Base-by-base conservation (phyloP, 257 asterid species). In the Salvia splendens region DNA sequence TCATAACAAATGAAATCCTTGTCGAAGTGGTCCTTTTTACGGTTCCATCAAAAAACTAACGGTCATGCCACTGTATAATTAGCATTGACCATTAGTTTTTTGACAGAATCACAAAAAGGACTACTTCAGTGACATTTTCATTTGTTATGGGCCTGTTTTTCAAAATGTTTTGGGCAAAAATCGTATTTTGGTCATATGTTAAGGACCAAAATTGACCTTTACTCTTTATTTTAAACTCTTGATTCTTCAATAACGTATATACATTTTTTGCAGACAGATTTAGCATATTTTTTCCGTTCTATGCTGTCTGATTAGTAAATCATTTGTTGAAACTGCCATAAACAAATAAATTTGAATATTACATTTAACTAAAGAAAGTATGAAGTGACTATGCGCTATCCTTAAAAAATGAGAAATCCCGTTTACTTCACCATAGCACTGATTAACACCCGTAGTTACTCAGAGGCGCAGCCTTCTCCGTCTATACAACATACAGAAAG, bases 361-460 rank as follows among this genome's bases (percentile, higher is more conserved):
- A 41, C 51, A 58, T 43, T 24, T 5, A 57, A 28, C 52, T 62
- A 61, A 52, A 55, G 52, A 76, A 30, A 12, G 53, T 53, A 65
- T 15, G 64, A 69, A 9, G 43, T 36, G 1, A 43, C 6, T 53
- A 11, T 28, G 47, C 32, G 46, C 33, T 45, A 1, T 24, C 62
- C 64, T 38, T 62, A 69, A 56, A 69, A 68, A 64, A 63, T 64
- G 65, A 35, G 12, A n/a, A 17, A 60, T 58, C 53, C 32, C 42
- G 61, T 47, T 59, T 2, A 67, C 20, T 38, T 52, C 2, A 67
- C 14, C 36, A 8, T 5, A 67, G 2, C 30, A 24, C 30, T 24
- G 30, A 24, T 24, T 24, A 47, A 47, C n/a, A 40, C 5, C 16
- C 17, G 1, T 56, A 36, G 70, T 14, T 53, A 60, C 54, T 57